Percentiles rank a stretch among this genome's conserved stretches.
phyloP scores from a whole-genome alignment of 2,329 filamentous ascomycete species.

The Helotiales sp. region DNA sequence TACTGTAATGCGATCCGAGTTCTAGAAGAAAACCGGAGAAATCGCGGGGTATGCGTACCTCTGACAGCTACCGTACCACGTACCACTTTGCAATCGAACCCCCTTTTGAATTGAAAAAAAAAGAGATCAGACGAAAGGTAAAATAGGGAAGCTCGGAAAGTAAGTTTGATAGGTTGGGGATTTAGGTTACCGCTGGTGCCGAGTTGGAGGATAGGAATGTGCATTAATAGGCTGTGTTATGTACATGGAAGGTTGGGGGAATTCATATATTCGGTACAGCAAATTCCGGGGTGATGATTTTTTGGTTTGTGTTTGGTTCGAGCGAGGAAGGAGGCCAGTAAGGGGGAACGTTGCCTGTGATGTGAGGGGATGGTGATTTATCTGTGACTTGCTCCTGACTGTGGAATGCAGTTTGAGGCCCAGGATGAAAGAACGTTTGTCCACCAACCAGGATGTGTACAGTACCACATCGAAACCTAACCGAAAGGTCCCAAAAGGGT shows the following conservation, averaged over 20 bases:
- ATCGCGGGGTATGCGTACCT: background rate
- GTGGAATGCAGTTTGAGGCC: background rate
- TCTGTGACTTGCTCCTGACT: background rate
- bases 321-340: no score
- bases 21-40: background rate
- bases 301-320: no score
- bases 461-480: background rate
- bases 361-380: background rate
- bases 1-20: background rate
- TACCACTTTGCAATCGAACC: no score
- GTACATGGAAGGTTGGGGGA: background rate
- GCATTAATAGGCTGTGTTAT: conserved; percentile 1
- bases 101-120: no score
- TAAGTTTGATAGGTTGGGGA: background rate
- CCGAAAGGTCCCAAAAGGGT: background rate
- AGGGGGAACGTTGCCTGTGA: no score
- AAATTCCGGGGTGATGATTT: background rate
- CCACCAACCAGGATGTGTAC: conserved; percentile 3
- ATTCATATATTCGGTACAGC: background rate
- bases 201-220: background rate
- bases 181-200: background rate
- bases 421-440: background rate
- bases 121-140: conserved; percentile 4
- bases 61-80: no score
- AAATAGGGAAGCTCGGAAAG: background rate